Evolutionary conservation across 1,284 basidiomycete species (phyloP).

Genomic region (Inonotus hispidus): DNA sequence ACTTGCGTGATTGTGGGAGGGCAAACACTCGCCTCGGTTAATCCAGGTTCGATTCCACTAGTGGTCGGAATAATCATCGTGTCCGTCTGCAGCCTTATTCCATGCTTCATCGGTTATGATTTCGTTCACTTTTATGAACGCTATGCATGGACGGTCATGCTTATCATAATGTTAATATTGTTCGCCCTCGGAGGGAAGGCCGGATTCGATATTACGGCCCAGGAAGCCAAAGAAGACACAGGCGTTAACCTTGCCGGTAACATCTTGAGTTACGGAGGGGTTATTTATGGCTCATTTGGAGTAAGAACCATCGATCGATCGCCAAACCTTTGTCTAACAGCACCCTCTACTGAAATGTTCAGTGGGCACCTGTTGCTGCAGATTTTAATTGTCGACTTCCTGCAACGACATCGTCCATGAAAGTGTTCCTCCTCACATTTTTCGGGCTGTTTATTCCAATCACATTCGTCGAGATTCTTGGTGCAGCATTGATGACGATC

Average conservation of each 20-base stretch:
- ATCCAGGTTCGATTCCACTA: conserved; percentile 37
- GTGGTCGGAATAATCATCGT: conserved; percentile 43
- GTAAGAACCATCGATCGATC: conserved; percentile 26
- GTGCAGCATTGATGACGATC: conserved; percentile 52
- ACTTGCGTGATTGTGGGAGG: conserved; percentile 44
- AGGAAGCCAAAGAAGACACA: conserved; percentile 39
- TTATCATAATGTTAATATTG: conserved; percentile 51
- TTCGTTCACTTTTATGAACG: conserved; percentile 56
- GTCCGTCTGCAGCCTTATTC: conserved; percentile 38
- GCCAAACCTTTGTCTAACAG: not conserved
- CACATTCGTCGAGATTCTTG: conserved; percentile 49
- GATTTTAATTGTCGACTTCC: conserved; percentile 55
- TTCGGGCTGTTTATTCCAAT: conserved; percentile 53
- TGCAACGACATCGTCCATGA: conserved; percentile 36
- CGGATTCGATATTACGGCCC: conserved; percentile 43
- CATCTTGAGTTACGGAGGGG: conserved; percentile 52
- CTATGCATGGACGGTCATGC: conserved; percentile 54
- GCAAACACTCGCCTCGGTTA: conserved; percentile 41
- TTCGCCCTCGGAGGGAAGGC: conserved; percentile 50
- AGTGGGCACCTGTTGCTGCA: conserved; percentile 46
- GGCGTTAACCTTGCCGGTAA: conserved; percentile 40
- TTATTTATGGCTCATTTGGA: conserved; percentile 52
- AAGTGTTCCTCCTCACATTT: conserved; percentile 51
- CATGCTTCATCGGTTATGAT: conserved; percentile 46
- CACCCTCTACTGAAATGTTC: not conserved